Conservation (phyloP, 306 rosid genomes). For the Biancaea sappan region DNA sequence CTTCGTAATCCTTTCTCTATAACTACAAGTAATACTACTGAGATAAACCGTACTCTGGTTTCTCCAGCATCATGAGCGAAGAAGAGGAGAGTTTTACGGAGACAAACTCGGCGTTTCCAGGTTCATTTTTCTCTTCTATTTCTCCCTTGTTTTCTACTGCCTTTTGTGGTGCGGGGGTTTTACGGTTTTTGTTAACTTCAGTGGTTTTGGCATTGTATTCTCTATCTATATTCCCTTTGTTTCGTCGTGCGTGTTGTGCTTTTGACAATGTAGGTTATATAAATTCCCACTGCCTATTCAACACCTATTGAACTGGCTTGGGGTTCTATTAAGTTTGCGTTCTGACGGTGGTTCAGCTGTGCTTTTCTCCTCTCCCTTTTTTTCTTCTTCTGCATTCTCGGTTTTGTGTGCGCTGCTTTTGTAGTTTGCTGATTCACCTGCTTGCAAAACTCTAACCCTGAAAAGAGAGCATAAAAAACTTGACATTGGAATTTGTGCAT, state of each 20-base stretch:
- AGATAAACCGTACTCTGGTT: conserved; percentile 29
- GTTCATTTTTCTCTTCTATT: conserved; percentile 34
- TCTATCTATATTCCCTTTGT: conserved; percentile 12
- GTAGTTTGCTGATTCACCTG: conserved; percentile 13
- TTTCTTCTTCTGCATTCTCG: neutral
- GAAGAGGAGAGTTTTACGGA: conserved; percentile 46
- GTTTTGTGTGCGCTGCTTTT: conserved; percentile 27
- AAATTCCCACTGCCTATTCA: conserved; percentile 5
- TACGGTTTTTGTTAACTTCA: conserved; percentile 3
- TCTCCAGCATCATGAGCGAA: conserved; percentile 47
- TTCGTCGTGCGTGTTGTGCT: conserved; percentile 21
- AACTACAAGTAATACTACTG: conserved; percentile 5
- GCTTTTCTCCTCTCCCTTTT: neutral
- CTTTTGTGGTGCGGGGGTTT: neutral
- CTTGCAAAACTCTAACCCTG: conserved; percentile 2
- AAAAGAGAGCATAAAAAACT: neutral
- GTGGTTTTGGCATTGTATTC: neutral
- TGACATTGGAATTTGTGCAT: neutral
- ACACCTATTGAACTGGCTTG: neutral
- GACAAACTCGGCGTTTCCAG: conserved; percentile 53
- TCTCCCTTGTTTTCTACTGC: neutral
- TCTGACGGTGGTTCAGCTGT: conserved; percentile 1
- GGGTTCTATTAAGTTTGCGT: neutral
- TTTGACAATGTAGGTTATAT: conserved; percentile 43
- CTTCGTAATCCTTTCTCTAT: neutral